These are phyloP conservation scores for Barnettozyma populi DNA, from an alignment of 805 yeast species.

Conservation along the genomic window DNA sequence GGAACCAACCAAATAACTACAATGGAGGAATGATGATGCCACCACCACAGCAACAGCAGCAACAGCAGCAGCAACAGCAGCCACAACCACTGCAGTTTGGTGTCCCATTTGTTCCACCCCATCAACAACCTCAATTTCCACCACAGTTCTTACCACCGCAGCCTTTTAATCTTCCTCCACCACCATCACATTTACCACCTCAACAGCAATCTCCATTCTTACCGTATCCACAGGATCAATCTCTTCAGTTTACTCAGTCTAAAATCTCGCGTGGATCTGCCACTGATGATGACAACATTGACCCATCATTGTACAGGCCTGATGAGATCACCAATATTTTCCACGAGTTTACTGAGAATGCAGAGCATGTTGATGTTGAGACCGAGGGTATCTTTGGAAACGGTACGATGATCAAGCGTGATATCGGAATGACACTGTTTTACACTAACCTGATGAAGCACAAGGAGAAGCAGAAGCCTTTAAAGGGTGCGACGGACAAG, in stretches of 20 bases:
- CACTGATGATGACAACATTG: constrained; percentile 11
- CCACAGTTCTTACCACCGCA: constrained; percentile 16
- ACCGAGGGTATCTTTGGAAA: constrained; percentile 20
- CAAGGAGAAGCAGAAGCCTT: background rate
- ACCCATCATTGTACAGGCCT: constrained; percentile 14
- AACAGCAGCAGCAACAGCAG: background rate
- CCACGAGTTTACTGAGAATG: constrained; percentile 12
- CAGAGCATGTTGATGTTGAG: constrained; percentile 13
- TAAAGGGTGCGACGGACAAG: constrained; percentile 7
- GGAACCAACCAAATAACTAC: background rate
- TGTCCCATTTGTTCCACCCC: background rate
- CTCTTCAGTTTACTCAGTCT: background rate
- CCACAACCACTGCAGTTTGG: background rate
- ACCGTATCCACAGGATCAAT: background rate
- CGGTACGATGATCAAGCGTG: constrained; percentile 16
- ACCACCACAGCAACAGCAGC: background rate
- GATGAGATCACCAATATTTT: constrained; percentile 13
- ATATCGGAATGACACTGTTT: constrained; percentile 13
- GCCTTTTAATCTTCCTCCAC: constrained; percentile 10
- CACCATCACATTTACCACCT: background rate
- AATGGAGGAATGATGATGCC: background rate
- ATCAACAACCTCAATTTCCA: constrained; percentile 16
- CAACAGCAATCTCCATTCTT: background rate
- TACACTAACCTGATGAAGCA: constrained; percentile 11
- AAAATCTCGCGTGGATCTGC: background rate